Conservation (phyloP, 139 green algal species). For the Coelastrella sp. region DNA sequence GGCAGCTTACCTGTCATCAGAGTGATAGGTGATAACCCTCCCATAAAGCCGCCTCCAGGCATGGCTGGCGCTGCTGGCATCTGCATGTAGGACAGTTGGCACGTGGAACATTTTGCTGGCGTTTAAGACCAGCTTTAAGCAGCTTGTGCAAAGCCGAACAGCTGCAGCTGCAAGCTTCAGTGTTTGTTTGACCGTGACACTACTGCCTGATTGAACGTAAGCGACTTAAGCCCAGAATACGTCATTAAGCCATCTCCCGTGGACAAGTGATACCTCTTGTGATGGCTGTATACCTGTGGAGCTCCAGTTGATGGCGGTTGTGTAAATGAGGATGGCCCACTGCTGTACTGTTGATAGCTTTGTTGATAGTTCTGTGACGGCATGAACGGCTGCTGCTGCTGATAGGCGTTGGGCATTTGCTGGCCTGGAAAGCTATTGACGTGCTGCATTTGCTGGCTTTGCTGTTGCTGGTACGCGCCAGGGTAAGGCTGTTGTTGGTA, state of each 20-base stretch:
- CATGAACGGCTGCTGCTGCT: slow-evolving; percentile 9
- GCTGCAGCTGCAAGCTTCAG: too few species aligned
- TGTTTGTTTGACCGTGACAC: too few species aligned
- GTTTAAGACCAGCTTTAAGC: background rate
- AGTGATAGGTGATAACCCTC: slow-evolving; percentile 43
- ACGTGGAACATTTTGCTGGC: background rate
- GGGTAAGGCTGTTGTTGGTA: slow-evolving; percentile 32
- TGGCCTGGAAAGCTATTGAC: slow-evolving; percentile 30
- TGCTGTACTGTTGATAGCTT: slow-evolving; percentile 28
- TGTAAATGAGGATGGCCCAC: background rate
- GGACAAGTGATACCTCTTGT: too few species aligned
- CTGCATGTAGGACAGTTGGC: background rate
- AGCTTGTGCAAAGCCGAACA: background rate
- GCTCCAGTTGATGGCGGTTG: slow-evolving; percentile 16
- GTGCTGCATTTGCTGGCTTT: slow-evolving; percentile 26
- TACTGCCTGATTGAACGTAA: too few species aligned
- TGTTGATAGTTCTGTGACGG: slow-evolving; percentile 4
- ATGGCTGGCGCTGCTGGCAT: slow-evolving; percentile 36
- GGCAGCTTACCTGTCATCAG: slow-evolving; percentile 48
- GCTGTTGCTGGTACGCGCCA: slow-evolving; percentile 11
- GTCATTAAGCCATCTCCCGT: too few species aligned
- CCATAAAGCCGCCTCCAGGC: slow-evolving; percentile 46
- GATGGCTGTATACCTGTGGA: background rate
- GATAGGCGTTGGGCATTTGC: background rate
- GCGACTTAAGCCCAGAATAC: too few species aligned